Conservation (phyloP, 495 filamentous ascomycete species). For the Tuber magnatum region DNA sequence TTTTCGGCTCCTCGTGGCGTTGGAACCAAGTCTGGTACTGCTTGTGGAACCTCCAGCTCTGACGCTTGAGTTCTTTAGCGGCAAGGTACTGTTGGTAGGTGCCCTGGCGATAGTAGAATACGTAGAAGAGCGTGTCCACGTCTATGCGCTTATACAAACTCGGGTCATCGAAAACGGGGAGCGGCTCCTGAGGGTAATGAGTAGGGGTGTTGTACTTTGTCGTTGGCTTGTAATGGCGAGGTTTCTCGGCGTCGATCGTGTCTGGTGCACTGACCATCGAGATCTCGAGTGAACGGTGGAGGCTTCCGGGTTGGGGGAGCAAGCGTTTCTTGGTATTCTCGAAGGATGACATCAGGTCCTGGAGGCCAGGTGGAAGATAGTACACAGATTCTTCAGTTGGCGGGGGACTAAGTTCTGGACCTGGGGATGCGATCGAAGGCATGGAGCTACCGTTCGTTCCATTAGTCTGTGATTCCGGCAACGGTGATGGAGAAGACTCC, state of each 20-base stretch:
- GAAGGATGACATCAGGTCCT: conserved; percentile 83
- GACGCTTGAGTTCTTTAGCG: conserved; percentile 86
- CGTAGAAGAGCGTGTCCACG: conserved; percentile 94
- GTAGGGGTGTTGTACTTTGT: conserved; percentile 68
- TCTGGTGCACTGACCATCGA: conserved; percentile 68
- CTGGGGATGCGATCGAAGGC: conserved; percentile 34
- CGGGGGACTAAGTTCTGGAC: conserved; percentile 15
- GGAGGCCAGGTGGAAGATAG: conserved; percentile 82
- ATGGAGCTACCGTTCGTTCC: conserved; percentile 34
- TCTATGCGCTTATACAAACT: conserved; percentile 81
- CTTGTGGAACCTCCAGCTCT: conserved; percentile 98
- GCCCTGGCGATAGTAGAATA: conserved; percentile 96
- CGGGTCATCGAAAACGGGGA: conserved; percentile 84
- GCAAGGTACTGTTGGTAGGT: conserved; percentile 95
- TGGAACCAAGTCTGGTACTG: conserved; percentile 99
- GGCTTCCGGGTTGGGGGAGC: conserved; percentile 53
- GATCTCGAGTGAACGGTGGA: conserved; percentile 61
- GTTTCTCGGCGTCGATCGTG: conserved; percentile 68
- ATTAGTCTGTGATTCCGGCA: conserved; percentile 40
- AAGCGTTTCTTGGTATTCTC: conserved; percentile 69
- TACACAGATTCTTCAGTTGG: conserved; percentile 71
- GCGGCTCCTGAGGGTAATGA: conserved; percentile 86
- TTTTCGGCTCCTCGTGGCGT: conserved; percentile 94
- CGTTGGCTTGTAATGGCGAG: conserved; percentile 74
- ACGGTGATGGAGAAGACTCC: conserved; percentile 44